Base-by-base conservation (phyloP, 2,329 filamentous ascomycete species). In the Fusarium austroafricanum region DNA sequence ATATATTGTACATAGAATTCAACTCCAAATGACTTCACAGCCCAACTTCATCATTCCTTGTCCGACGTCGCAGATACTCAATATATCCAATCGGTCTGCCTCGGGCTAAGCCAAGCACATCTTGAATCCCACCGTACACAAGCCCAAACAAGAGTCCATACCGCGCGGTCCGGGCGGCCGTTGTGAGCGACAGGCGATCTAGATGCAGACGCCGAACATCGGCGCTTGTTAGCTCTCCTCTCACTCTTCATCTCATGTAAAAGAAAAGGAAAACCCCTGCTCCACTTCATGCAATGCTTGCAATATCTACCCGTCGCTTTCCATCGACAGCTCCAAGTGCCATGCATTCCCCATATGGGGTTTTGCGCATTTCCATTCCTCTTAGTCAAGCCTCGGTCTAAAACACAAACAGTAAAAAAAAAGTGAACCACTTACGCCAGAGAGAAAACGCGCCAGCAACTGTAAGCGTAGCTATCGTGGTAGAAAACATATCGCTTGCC, bases 401-500 rank as follows among this genome's bases (percentile, higher is more conserved):
- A 15, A 11, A 14, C 21, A 21, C 18, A 35, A 15, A 35, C 11
- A 15, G 12, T 20, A 29, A 12, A 33, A 29, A 26, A 39, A 46
- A 60, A 42, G 28, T 23, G 55, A 20, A 50, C 43, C 46, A 83
- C 90, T 76, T 84, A 94, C 93, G 92, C 87, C 92, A 91, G 60
- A 94, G 82, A 76, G 94, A 97, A 83, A 97, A 97, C 10, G 89
- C 85, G 3, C 95, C 95, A 1, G 94, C 93, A 35, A 96, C 90
- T 0, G 92, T 91, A 77, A 97, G 82, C 45, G 92, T 94, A 26
- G 96, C 94, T 59, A 94, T 84, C 8, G 93, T 88, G 1, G 92
- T 97, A 68, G 91, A 95, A 72, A 93, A 76, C 74, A 94, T 89
- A 79, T 98, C 95, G 77, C 89, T 88, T 56, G 84, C 83, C 42